Percentiles rank a stretch among this genome's conserved stretches.
phyloP scores from a whole-genome alignment of 2,329 filamentous ascomycete genomes.

The Cryphonectria radicalis region DNA sequence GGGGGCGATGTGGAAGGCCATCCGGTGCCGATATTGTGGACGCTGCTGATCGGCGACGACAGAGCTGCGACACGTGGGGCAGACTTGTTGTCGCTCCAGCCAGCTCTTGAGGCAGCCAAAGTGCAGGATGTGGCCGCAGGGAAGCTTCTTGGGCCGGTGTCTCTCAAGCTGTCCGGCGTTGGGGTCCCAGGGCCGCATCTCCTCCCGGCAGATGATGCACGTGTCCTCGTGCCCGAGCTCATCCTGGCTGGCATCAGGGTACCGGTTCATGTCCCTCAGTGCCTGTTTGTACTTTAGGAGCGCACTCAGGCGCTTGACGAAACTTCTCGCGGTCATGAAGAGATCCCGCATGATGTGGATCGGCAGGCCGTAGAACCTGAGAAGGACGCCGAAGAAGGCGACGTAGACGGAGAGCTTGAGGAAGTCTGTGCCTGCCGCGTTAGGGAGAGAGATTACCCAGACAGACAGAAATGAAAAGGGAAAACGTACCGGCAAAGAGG shows the following conservation, averaged over 20 bases:
- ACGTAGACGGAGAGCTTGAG: conserved; percentile 88
- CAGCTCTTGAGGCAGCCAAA: conserved; percentile 94
- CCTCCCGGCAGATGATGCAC: conserved; percentile 96
- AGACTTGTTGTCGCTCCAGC: conserved; percentile 96
- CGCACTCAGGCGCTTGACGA: conserved; percentile 86
- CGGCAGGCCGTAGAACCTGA: conserved; percentile 91
- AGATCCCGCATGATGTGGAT: conserved; percentile 97
- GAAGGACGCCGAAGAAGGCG: conserved; percentile 89
- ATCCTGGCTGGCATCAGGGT: conserved; percentile 86
- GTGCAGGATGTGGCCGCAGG: conserved; percentile 94
- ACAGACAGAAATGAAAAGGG: neutral
- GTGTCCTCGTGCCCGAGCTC: conserved; percentile 87
- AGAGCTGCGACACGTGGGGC: conserved; percentile 87
- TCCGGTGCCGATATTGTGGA: conserved; percentile 37
- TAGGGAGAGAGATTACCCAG: neutral
- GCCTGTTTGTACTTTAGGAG: conserved; percentile 90
- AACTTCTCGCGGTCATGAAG: conserved; percentile 90
- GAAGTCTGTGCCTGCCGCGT: conserved; percentile 64
- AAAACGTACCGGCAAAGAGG: conserved; percentile 70
- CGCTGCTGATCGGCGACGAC: conserved; percentile 65
- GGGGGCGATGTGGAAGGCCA: conserved; percentile 40
- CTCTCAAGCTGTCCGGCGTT: conserved; percentile 76
- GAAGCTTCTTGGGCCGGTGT: conserved; percentile 89
- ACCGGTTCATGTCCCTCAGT: conserved; percentile 91
- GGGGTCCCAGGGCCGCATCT: conserved; percentile 82